A percentile compares a stretch with the other conserved stretches of the same genome.
Conservation (phyloP, 306 rosid genomes). For the Leucaena leucocephala region DNA sequence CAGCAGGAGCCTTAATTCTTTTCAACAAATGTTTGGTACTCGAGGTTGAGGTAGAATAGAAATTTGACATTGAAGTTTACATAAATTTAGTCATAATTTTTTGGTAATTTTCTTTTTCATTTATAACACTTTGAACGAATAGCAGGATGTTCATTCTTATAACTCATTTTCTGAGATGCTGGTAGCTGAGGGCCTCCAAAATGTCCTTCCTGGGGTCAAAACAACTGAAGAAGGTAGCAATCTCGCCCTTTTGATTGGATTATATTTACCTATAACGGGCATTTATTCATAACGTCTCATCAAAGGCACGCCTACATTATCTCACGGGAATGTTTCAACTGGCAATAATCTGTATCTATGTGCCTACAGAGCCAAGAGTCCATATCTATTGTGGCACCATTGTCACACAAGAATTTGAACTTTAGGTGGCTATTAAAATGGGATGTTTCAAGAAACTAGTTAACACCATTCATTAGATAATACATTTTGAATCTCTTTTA, state of each 20-base stretch:
- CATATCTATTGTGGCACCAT: not conserved
- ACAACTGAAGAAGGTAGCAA: conserved; percentile 10
- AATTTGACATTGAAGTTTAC: not conserved
- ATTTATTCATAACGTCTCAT: not conserved
- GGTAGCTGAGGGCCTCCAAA: conserved; percentile 13
- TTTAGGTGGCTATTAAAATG: not conserved
- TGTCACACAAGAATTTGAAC: not conserved
- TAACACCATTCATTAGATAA: not conserved
- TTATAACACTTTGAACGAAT: not conserved
- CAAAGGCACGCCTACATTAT: not conserved
- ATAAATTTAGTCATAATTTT: not conserved
- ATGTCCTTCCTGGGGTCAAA: conserved; percentile 5
- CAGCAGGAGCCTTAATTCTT: conserved; percentile 10
- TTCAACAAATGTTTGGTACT: conserved; percentile 17
- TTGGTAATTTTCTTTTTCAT: not conserved
- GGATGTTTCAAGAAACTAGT: not conserved
- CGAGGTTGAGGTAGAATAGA: conserved; percentile 11
- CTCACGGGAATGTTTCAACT: not conserved
- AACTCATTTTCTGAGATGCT: conserved; percentile 20
- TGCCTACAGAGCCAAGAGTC: not conserved
- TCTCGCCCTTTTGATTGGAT: not conserved
- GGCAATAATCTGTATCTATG: not conserved
- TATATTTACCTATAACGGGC: not conserved
- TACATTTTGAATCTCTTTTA: not conserved
- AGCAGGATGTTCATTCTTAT: conserved; percentile 8